These are phyloP conservation scores for Cladosporium sp. DNA, from an alignment of 2,329 filamentous ascomycete species.

Conservation along the genomic window DNA sequence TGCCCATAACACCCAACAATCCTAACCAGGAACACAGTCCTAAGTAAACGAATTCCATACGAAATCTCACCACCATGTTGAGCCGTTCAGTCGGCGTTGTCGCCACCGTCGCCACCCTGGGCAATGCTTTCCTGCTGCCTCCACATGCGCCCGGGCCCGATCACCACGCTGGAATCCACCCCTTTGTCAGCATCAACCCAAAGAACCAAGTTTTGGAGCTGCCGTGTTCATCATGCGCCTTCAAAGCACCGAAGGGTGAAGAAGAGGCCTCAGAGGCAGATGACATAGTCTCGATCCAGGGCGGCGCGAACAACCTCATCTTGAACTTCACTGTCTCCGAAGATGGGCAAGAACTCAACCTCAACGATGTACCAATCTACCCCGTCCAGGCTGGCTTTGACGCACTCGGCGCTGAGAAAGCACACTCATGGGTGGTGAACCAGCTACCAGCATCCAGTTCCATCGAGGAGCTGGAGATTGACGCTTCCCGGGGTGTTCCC, in stretches of 20 bases:
- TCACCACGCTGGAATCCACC: conserved; percentile 1
- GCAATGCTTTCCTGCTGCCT: conserved; percentile 54
- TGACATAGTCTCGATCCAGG: conserved; percentile 32
- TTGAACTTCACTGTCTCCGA: conserved; percentile 57
- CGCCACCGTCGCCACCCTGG: conserved; percentile 31
- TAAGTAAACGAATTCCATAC: neutral
- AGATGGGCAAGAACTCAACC: conserved; percentile 48
- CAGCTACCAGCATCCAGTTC: conserved; percentile 13
- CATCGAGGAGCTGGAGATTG: conserved; percentile 19
- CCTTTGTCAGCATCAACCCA: conserved; percentile 38
- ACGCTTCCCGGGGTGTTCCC: conserved; percentile 38
- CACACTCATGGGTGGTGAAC: conserved; percentile 9
- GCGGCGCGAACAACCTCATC: conserved; percentile 35
- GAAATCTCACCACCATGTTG: conserved; percentile 4
- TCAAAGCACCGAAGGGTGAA: conserved; percentile 36
- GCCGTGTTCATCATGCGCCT: conserved; percentile 57
- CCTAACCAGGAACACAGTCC: neutral
- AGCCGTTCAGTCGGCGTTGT: conserved; percentile 19
- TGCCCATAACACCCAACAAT: neutral
- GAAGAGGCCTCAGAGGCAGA: conserved; percentile 26
- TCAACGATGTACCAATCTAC: conserved; percentile 65
- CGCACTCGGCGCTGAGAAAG: conserved; percentile 10
- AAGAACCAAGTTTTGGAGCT: conserved; percentile 49
- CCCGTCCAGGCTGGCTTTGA: conserved; percentile 29
- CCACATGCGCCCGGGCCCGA: conserved; percentile 47